phyloP scores from a whole-genome alignment of 2,329 filamentous ascomycete species.

The Sordariomycetes sp. region DNA sequence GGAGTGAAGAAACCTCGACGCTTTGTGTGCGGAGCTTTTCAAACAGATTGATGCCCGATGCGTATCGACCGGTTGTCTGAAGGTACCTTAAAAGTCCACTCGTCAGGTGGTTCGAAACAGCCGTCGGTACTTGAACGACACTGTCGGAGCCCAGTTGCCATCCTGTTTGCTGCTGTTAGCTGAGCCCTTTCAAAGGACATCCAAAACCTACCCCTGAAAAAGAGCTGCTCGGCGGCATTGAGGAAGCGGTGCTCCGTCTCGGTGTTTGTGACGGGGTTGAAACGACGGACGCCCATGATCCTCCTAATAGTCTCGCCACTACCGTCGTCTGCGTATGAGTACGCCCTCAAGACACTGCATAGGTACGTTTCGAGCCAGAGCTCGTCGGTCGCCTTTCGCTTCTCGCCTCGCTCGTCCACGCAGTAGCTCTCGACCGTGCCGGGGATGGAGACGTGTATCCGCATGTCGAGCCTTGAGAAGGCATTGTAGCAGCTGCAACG shows the following conservation, averaged over 20 bases:
- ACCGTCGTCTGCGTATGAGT: slow-evolving; percentile 93
- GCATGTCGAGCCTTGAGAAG: slow-evolving; percentile 96
- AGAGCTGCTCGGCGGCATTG: slow-evolving; percentile 86
- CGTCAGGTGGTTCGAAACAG: slow-evolving; percentile 91
- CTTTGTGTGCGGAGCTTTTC: slow-evolving; percentile 89
- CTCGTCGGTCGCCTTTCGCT: slow-evolving; percentile 84
- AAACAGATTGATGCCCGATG: slow-evolving; percentile 94
- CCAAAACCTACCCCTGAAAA: slow-evolving; percentile 66
- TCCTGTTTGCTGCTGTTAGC: slow-evolving; percentile 36
- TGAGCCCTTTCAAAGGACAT: background rate
- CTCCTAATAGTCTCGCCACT: slow-evolving; percentile 91
- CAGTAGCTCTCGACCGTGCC: slow-evolving; percentile 96
- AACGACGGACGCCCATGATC: slow-evolving; percentile 92
- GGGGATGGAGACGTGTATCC: slow-evolving; percentile 93
- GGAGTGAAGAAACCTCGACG: slow-evolving; percentile 84
- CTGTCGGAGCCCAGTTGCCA: slow-evolving; percentile 96
- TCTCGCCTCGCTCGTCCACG: slow-evolving; percentile 92
- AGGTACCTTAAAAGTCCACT: slow-evolving; percentile 93
- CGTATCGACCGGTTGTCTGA: slow-evolving; percentile 85
- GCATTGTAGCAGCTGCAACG: slow-evolving; percentile 99
- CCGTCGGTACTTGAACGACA: slow-evolving; percentile 93
- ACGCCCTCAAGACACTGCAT: slow-evolving; percentile 87
- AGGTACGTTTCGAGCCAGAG: slow-evolving; percentile 97
- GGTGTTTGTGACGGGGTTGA: slow-evolving; percentile 97
- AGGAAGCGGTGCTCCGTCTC: slow-evolving; percentile 96